A percentile compares a stretch with the other conserved stretches of the same genome.
phyloP scores from a whole-genome alignment of 441 rosid species.

The Erodium trifolium region DNA sequence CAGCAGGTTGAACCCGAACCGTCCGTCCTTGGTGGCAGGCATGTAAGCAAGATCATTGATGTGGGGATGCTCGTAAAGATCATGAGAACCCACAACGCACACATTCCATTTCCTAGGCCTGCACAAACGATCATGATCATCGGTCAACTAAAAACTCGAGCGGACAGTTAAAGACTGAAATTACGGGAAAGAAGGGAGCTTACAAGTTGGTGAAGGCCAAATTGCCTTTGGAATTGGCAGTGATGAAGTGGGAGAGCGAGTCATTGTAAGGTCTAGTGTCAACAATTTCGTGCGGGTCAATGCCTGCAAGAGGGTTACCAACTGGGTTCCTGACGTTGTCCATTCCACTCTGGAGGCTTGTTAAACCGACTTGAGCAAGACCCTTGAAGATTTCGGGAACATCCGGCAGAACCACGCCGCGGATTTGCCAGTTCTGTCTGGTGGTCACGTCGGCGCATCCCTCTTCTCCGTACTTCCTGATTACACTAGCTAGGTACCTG shows the following conservation, averaged over 20 bases:
- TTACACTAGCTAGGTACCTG: conserved; percentile 76
- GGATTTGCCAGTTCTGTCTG: conserved; percentile 94
- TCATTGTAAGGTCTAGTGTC: conserved; percentile 79
- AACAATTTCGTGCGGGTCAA: conserved; percentile 77
- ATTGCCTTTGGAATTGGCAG: conserved; percentile 66
- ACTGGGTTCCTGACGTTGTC: conserved; percentile 96
- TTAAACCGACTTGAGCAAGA: conserved; percentile 68
- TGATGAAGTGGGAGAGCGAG: conserved; percentile 63
- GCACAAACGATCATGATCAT: conserved; percentile 11
- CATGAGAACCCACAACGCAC: conserved; percentile 86
- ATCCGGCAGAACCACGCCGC: conserved; percentile 76
- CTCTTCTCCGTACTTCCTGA: conserved; percentile 75
- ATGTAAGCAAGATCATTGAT: conserved; percentile 92
- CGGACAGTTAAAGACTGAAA: too few species aligned
- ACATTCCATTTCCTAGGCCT: conserved; percentile 98
- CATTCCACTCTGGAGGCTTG: conserved; percentile 93
- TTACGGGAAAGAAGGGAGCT: conserved; percentile 19
- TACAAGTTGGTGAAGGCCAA: conserved; percentile 61
- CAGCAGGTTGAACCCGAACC: conserved; percentile 75
- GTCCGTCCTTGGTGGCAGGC: conserved; percentile 71
- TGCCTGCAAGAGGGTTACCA: conserved; percentile 86
- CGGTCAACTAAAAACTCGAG: too few species aligned
- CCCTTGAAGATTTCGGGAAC: conserved; percentile 81
- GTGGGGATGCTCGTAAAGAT: conserved; percentile 94
- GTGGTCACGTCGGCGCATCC: conserved; percentile 94